Conservation (phyloP, 1,284 basidiomycete species). For the Termitomyces sp. region DNA sequence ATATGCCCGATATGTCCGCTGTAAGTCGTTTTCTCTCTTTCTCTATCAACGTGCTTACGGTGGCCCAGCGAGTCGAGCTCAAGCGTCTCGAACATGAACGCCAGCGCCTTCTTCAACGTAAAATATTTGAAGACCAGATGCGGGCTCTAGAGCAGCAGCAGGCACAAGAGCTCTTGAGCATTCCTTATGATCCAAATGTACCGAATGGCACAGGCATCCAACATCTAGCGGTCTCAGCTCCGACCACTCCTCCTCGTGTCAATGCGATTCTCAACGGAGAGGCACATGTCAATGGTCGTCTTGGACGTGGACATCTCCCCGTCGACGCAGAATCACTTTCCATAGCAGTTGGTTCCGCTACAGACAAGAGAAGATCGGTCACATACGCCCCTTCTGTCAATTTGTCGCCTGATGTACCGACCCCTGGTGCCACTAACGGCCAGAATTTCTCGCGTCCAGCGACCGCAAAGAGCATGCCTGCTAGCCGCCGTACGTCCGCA, state of each 20-base stretch:
- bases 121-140: slow-evolving; percentile 93
- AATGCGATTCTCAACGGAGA: slow-evolving; percentile 58
- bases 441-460: slow-evolving; percentile 56
- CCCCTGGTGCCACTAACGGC: slow-evolving; percentile 37
- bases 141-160: slow-evolving; percentile 87
- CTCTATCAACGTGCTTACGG: slow-evolving; percentile 6
- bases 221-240: slow-evolving; percentile 75
- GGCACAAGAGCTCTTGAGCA: slow-evolving; percentile 72
- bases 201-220: slow-evolving; percentile 43
- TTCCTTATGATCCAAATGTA: slow-evolving; percentile 56
- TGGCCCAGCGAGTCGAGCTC: slow-evolving; percentile 73
- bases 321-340: slow-evolving; percentile 59
- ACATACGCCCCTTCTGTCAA: slow-evolving; percentile 76
- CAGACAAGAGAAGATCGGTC: slow-evolving; percentile 80
- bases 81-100: slow-evolving; percentile 89
- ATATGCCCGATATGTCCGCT: slow-evolving; percentile 75
- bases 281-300: slow-evolving; percentile 35
- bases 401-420: slow-evolving; percentile 60
- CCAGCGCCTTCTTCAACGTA: slow-evolving; percentile 79
- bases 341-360: slow-evolving; percentile 59
- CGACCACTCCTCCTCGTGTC: slow-evolving; percentile 76
- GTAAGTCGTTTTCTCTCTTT: slow-evolving; percentile 42
- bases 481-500: slow-evolving; percentile 76
- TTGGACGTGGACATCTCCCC: slow-evolving; percentile 42
- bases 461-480: slow-evolving; percentile 84